These are phyloP conservation scores for Rhodamnia rubescens DNA, from an alignment of 345 rosid species.

Conservation along the genomic window DNA sequence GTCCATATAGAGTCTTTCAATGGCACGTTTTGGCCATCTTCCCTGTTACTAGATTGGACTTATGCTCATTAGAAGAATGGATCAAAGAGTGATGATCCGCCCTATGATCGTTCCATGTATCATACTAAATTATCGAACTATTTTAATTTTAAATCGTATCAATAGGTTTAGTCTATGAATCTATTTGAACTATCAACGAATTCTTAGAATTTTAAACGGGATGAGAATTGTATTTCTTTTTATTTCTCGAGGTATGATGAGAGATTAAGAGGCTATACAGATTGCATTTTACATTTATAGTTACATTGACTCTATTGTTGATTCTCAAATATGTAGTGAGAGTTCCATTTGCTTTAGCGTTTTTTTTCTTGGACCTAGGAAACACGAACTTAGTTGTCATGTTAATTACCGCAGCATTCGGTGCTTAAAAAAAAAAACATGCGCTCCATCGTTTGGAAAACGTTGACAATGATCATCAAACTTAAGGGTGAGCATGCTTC, in stretches of 20 bases:
- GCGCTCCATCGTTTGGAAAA: neutral
- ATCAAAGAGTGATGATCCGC: neutral
- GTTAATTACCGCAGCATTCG: neutral
- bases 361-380: neutral
- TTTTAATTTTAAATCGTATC: neutral
- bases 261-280: too few relatives aligned
- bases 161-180: neutral
- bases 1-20: neutral
- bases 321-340: neutral
- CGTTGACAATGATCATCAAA: rapidly evolving
- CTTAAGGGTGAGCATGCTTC: too few relatives aligned
- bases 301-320: neutral
- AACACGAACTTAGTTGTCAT: neutral
- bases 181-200: neutral
- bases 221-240: too few relatives aligned
- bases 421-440: neutral
- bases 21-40: neutral
- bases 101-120: neutral
- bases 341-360: neutral
- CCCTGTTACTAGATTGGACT: rapidly evolving
- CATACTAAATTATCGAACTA: neutral
- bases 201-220: too few relatives aligned
- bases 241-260: too few relatives aligned
- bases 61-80: neutral
- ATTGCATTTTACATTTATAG: too few relatives aligned